Conservation (phyloP, 108 stramenopile species). For the Aurantiochytrium sp. region DNA sequence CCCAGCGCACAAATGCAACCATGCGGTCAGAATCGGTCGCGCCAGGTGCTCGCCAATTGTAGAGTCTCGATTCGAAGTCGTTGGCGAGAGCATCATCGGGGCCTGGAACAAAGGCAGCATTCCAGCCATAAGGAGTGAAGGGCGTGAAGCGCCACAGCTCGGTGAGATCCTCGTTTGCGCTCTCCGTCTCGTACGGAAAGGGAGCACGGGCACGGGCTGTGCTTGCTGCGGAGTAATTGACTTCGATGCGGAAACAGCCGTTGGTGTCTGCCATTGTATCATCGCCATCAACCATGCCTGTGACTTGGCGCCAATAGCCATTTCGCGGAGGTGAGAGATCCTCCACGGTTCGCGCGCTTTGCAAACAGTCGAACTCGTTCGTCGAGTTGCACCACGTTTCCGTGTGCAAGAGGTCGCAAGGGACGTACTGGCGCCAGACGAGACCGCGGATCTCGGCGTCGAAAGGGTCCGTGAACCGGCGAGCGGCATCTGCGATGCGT, state of each 20-base stretch:
- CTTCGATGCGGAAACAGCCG: background rate
- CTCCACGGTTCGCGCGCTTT: slow-evolving; percentile 26
- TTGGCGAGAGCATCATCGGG: background rate
- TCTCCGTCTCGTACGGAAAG: slow-evolving; percentile 52
- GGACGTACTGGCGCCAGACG: slow-evolving; percentile 51
- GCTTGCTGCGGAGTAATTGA: background rate
- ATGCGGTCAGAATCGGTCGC: slow-evolving; percentile 52
- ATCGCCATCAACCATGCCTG: background rate
- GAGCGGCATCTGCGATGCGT: background rate
- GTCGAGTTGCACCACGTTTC: slow-evolving; percentile 65
- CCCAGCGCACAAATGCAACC: slow-evolving; percentile 52
- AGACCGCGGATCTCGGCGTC: background rate
- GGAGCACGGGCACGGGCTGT: slow-evolving; percentile 15
- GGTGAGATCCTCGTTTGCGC: slow-evolving; percentile 40
- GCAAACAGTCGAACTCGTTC: slow-evolving; percentile 62
- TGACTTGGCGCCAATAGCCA: background rate
- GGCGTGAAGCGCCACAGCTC: slow-evolving; percentile 47
- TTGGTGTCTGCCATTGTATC: background rate
- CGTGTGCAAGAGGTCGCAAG: slow-evolving; percentile 44
- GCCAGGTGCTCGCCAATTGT: background rate
- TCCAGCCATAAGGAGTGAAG: slow-evolving; percentile 49
- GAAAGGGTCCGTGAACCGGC: background rate
- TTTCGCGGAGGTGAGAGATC: background rate
- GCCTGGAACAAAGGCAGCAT: slow-evolving; percentile 41
- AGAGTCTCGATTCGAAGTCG: background rate